These are phyloP conservation scores for Monilinia aucupariae DNA, from an alignment of 2,329 filamentous ascomycete species.

Conservation along the genomic window DNA sequence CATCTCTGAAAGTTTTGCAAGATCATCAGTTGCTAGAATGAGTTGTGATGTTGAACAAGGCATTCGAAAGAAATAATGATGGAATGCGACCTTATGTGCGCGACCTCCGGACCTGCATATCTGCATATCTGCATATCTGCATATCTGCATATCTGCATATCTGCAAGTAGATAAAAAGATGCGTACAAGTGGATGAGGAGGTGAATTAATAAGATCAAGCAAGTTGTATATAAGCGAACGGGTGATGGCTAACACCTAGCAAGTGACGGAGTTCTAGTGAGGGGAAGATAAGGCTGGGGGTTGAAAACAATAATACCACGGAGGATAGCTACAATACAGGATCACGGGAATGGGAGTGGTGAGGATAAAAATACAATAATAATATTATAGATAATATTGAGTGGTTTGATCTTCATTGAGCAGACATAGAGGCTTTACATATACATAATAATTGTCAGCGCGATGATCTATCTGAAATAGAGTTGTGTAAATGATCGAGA, in stretches of 20 bases:
- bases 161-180: background rate
- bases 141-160: too few relatives aligned
- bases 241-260: background rate
- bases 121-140: too few relatives aligned
- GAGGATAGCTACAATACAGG: too few relatives aligned
- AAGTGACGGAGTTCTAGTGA: background rate
- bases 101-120: conserved; percentile 11
- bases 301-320: background rate
- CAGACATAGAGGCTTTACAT: too few relatives aligned
- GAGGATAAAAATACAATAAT: too few relatives aligned
- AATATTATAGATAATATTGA: too few relatives aligned
- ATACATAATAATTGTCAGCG: background rate
- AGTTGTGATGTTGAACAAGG: background rate
- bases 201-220: background rate
- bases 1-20: background rate
- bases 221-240: background rate
- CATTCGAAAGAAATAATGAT: background rate
- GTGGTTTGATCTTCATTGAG: too few relatives aligned
- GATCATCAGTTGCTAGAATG: background rate
- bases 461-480: too few relatives aligned
- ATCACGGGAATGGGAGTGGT: too few relatives aligned
- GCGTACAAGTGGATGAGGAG: background rate
- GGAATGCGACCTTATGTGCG: background rate
- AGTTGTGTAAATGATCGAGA: too few relatives aligned
- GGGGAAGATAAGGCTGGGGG: background rate